Percentiles rank a stretch among this genome's conserved stretches.
phyloP scores from a whole-genome alignment of 768 basidiomycete species.

The Hydnomerulius pinastri region DNA sequence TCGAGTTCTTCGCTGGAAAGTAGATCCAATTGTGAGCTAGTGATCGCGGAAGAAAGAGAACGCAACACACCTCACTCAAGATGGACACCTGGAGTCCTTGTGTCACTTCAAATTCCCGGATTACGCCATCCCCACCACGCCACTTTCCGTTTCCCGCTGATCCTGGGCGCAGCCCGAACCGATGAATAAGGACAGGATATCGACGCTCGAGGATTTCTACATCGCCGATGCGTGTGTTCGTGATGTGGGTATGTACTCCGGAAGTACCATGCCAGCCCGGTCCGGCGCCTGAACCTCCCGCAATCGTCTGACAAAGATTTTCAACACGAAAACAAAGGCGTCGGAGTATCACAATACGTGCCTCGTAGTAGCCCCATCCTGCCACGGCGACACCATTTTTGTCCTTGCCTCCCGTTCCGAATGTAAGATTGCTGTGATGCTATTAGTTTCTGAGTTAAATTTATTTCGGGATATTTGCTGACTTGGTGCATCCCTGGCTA shows the following conservation, averaged over 20 bases:
- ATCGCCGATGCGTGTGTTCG: conserved; percentile 91
- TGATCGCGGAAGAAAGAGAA: background rate
- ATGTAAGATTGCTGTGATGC: conserved; percentile 75
- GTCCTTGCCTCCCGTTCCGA: conserved; percentile 87
- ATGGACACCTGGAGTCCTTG: conserved; percentile 87
- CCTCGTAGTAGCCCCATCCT: conserved; percentile 93
- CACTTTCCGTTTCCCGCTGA: conserved; percentile 74
- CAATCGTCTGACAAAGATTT: conserved; percentile 67
- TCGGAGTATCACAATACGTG: conserved; percentile 25
- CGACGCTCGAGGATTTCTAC: conserved; percentile 92
- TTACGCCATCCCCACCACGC: conserved; percentile 82
- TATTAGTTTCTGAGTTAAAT: background rate
- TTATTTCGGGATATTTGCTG: conserved; percentile 26
- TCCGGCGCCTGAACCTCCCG: conserved; percentile 91
- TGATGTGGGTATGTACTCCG: conserved; percentile 92
- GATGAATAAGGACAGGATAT: conserved; percentile 88
- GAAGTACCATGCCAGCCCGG: conserved; percentile 89
- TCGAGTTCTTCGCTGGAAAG: conserved; percentile 69
- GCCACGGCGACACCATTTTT: conserved; percentile 70
- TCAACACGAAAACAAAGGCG: background rate
- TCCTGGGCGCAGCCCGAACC: conserved; percentile 72
- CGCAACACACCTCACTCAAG: conserved; percentile 68
- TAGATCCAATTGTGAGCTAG: background rate
- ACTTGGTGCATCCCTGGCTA: conserved; percentile 94
- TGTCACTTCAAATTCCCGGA: conserved; percentile 81